Base-by-base conservation (phyloP, 192 early-diverging fungal species). In the Entomortierella beljakovae region DNA sequence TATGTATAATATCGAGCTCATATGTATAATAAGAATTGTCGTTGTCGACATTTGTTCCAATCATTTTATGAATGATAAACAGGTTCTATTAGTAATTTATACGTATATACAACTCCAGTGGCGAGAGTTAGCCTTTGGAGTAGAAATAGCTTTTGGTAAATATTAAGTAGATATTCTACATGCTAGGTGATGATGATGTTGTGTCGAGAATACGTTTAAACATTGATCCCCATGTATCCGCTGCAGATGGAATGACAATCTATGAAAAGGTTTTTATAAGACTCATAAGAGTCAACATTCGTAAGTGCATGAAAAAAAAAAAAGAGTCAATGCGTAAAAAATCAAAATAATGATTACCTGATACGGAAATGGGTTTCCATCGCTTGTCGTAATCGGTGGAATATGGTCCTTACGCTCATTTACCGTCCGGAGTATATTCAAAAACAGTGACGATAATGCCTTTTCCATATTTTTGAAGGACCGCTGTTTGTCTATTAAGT, bases 321-420 rank as follows among this genome's bases (percentile, higher is more conserved):
- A 46, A 46, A 20, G 15, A 40, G 15, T 15, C 43, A 46, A 46
- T 20, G 43, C 33, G 52, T 18, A 22, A 66, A 48, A 38, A 29
- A 50, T 25, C 25, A 18, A 6, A n/a, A 33, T 13, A 2, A 18
- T 29, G 7, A 28, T 9, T 77, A 88, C 86, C 81, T 89, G 86
- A 69, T 85, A 90, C 11, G 88, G 88, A 75, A 90, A 90, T 38
- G 88, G 88, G 29, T 87, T 88, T 3, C 81, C 82, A 34, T 88
- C 85, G 28, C 80, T 84, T 11, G 81, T 85, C 22, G 88, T 90
- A 52, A 90, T 90, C 6, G 88, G 84, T 26, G 88, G 88, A 57
- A 90, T 90, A 58, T 90, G 88, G 49, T 90, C 88, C 57, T 90
- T 90, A 56, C 86, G 81, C 35, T 90, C 88, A 65, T 88, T 88